These are phyloP conservation scores for Neonectria hederae DNA, from an alignment of 2,329 filamentous ascomycete genomes.

Conservation along the genomic window DNA sequence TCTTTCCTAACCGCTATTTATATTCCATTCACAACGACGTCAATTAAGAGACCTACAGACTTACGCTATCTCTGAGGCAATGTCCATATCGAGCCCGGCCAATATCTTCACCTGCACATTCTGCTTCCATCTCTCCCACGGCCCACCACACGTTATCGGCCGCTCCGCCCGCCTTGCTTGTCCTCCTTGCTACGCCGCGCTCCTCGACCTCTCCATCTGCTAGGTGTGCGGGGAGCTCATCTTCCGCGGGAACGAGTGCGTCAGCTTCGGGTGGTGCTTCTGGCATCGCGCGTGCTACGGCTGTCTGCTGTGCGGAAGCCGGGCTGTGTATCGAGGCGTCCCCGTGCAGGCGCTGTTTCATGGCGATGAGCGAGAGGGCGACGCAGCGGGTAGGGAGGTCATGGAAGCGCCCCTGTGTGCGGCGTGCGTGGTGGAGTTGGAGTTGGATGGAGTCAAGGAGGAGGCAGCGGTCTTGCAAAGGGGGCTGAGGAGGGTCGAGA, in stretches of 20 bases:
- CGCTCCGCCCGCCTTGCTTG: constrained; percentile 60
- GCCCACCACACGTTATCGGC: constrained; percentile 54
- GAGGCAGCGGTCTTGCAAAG: constrained; percentile 50
- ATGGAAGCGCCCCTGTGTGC: constrained; percentile 60
- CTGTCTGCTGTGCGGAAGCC: constrained; percentile 61
- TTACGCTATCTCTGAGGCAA: constrained; percentile 2
- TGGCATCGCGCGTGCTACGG: constrained; percentile 67
- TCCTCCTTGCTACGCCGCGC: constrained; percentile 54
- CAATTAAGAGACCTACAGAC: not conserved
- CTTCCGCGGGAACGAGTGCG: constrained; percentile 62
- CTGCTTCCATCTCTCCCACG: constrained; percentile 57
- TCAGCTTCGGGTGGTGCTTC: constrained; percentile 69
- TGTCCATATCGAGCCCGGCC: constrained; percentile 20
- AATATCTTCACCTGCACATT: constrained; percentile 64
- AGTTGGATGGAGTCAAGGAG: constrained; percentile 47
- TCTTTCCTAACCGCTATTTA: not conserved
- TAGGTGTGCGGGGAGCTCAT: constrained; percentile 67
- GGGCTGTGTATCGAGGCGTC: constrained; percentile 49
- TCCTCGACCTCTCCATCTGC: constrained; percentile 65
- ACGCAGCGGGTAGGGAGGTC: constrained; percentile 52
- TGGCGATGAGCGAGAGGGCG: constrained; percentile 13
- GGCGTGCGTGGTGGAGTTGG: constrained; percentile 54
- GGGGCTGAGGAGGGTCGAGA: constrained; percentile 55
- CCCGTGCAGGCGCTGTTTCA: constrained; percentile 48
- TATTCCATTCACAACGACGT: not conserved